phyloP scores from a whole-genome alignment of 495 filamentous ascomycete genomes.

The Hypoxylon perforatum region DNA sequence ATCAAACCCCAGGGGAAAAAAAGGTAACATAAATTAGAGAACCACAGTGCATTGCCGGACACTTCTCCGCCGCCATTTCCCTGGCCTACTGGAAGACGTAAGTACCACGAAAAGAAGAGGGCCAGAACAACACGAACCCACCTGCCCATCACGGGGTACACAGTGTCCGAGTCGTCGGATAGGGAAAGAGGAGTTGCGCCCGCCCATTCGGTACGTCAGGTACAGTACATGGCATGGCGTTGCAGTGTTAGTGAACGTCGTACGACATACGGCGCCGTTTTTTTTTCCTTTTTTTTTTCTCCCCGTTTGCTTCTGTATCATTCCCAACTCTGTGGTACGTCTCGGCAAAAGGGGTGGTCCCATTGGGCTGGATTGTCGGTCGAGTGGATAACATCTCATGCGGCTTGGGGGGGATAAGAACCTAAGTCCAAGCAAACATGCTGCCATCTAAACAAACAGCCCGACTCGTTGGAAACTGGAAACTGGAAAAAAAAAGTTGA shows the following conservation, averaged over 20 bases:
- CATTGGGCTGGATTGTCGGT: conserved; percentile 32
- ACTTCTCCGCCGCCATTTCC: conserved; percentile 10
- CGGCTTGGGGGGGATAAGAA: not conserved
- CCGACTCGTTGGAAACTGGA: not conserved
- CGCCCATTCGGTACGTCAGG: conserved; percentile 29
- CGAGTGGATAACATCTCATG: not conserved
- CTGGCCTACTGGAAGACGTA: conserved; percentile 8
- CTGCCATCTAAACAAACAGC: not conserved
- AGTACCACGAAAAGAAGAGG: not conserved
- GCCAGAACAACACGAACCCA: conserved; percentile 3
- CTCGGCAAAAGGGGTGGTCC: conserved; percentile 36
- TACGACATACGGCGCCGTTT: conserved; percentile 13
- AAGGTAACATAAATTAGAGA: conserved; percentile 5
- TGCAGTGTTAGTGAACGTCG: conserved; percentile 11
- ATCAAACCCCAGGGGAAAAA: not conserved
- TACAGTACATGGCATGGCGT: conserved; percentile 25
- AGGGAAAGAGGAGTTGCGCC: not conserved
- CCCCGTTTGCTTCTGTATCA: no score
- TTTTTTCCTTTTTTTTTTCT: not conserved
- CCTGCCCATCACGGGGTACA: conserved; percentile 12
- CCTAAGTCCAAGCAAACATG: not conserved
- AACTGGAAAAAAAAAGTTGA: not conserved
- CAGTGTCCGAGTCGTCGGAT: conserved; percentile 28
- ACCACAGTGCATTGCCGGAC: conserved; percentile 1
- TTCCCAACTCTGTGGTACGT: conserved; percentile 41